Conservation (phyloP, 2,329 filamentous ascomycete genomes). For the Chaetomiaceae sp. region DNA sequence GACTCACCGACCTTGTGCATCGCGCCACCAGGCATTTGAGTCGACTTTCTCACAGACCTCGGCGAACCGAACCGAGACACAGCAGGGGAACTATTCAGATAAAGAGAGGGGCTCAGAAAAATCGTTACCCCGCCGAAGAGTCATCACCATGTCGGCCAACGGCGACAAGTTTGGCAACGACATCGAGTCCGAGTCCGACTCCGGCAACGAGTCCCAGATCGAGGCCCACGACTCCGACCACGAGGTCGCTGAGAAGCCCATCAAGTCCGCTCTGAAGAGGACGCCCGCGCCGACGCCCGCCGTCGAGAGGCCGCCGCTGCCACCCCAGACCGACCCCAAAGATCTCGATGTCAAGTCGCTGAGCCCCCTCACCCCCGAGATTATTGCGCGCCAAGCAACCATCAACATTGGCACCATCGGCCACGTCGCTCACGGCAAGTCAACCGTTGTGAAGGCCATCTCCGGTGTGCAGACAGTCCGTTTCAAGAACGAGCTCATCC, state of each 20-base stretch:
- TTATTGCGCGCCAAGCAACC: constrained; percentile 95
- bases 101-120: constrained; percentile 15
- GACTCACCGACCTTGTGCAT: constrained; percentile 6
- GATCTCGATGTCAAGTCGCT: constrained; percentile 78
- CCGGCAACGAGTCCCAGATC: constrained; percentile 58
- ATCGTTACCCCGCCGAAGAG: constrained; percentile 28
- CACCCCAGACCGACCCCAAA: constrained; percentile 89
- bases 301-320: constrained; percentile 51
- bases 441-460: constrained; percentile 97
- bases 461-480: constrained; percentile 97
- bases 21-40: not conserved
- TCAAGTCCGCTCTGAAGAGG: constrained; percentile 88
- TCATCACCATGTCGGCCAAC: constrained; percentile 47
- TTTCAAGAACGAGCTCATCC: constrained; percentile 99
- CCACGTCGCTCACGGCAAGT: constrained; percentile 98
- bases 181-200: constrained; percentile 67
- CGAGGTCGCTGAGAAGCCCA: constrained; percentile 58
- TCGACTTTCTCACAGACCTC: not conserved
- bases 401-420: constrained; percentile 99
- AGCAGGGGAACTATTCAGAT: constrained; percentile 1
- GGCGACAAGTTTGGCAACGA: constrained; percentile 66
- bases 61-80: not conserved
- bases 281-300: constrained; percentile 51
- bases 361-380: constrained; percentile 86
- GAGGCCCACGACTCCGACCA: constrained; percentile 55